Percentiles rank a stretch among this genome's conserved stretches.
phyloP scores from a whole-genome alignment of 495 filamentous ascomycete species.

The Pyrenula aspistea region DNA sequence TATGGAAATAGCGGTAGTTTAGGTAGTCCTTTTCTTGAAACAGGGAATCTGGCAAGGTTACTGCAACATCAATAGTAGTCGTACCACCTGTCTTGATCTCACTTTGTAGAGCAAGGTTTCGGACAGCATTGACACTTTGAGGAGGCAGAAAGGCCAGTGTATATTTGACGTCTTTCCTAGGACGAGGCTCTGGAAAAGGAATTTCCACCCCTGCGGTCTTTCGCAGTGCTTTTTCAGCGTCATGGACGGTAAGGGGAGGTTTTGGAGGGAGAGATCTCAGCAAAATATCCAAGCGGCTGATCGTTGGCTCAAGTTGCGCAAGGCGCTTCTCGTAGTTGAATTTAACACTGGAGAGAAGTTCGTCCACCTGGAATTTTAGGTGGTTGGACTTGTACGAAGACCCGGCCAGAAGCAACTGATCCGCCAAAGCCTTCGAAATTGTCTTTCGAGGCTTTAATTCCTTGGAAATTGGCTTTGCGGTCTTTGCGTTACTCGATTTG shows the following conservation, averaged over 20 bases:
- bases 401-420: constrained; percentile 4
- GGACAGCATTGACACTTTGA: constrained; percentile 70
- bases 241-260: constrained; percentile 42
- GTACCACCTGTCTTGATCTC: constrained; percentile 46
- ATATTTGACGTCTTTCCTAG: constrained; percentile 62
- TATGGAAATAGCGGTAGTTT: constrained; percentile 89
- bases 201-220: constrained; percentile 52
- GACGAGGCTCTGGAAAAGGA: constrained; percentile 72
- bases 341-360: constrained; percentile 58
- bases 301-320: constrained; percentile 47
- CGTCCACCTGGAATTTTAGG: constrained; percentile 82
- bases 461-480: too few relatives aligned
- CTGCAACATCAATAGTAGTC: constrained; percentile 64
- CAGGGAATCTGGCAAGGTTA: constrained; percentile 66
- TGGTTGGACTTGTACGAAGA: constrained; percentile 53
- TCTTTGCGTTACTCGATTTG: too few relatives aligned
- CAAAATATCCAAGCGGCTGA: constrained; percentile 60
- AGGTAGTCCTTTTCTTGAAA: constrained; percentile 93
- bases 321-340: constrained; percentile 57
- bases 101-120: constrained; percentile 72
- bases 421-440: background rate
- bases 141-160: constrained; percentile 68
- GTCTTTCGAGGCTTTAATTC: background rate
- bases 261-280: constrained; percentile 58
- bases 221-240: constrained; percentile 57